These are phyloP conservation scores for Podaxis sp. DNA, from an alignment of 768 basidiomycete genomes.

Conservation along the genomic window DNA sequence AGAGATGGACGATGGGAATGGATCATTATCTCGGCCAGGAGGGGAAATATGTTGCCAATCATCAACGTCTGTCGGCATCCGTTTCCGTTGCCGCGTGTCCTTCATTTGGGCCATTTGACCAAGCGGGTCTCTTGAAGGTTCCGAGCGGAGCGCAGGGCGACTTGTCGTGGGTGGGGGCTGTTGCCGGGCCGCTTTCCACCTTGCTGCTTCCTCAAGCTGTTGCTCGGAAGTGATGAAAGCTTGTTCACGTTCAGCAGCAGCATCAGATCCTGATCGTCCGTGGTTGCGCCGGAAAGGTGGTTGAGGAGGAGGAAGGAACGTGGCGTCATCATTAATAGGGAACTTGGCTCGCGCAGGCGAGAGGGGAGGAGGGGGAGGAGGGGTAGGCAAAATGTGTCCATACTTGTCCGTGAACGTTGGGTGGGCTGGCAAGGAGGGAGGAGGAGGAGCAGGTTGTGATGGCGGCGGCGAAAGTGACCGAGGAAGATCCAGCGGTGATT, in stretches of 20 bases:
- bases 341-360: constrained; percentile 46
- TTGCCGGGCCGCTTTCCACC: constrained; percentile 20
- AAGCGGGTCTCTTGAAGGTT: constrained; percentile 8
- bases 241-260: constrained; percentile 48
- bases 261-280: constrained; percentile 50
- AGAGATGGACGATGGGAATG: constrained; percentile 28
- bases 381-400: constrained; percentile 27
- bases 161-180: constrained; percentile 11
- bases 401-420: constrained; percentile 31
- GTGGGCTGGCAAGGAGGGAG: constrained; percentile 28
- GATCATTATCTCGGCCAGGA: constrained; percentile 22
- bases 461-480: constrained; percentile 12
- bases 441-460: constrained; percentile 34
- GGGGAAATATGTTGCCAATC: constrained; percentile 21
- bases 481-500: constrained; percentile 12
- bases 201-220: constrained; percentile 26
- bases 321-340: constrained; percentile 36
- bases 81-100: constrained; percentile 25
- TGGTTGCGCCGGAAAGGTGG: constrained; percentile 35
- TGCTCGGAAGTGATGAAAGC: constrained; percentile 40
- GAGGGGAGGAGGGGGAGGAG: constrained; percentile 43
- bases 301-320: constrained; percentile 31
- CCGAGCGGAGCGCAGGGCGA: constrained; percentile 14
- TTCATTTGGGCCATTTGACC: constrained; percentile 16
- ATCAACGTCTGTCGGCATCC: constrained; percentile 24